Evolutionary conservation across 2,329 filamentous ascomycete species (phyloP).

Genomic region (Trichophyton benhamiae): DNA sequence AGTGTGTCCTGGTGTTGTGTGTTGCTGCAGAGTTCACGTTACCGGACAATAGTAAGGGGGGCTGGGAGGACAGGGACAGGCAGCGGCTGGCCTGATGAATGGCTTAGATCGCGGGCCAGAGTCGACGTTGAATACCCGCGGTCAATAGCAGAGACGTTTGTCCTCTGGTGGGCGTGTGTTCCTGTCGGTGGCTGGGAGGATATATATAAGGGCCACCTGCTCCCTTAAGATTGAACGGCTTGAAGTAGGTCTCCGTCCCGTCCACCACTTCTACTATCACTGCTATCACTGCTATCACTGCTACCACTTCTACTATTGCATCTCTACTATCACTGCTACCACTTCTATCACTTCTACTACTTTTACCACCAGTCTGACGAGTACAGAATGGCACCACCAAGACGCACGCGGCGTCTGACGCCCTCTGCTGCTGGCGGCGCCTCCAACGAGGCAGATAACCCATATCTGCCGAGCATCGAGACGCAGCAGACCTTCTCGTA

Average conservation of each 20-base stretch:
- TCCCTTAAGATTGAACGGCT: neutral
- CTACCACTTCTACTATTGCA: neutral
- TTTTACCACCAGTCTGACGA: neutral
- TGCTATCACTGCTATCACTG: neutral
- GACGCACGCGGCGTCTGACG: neutral
- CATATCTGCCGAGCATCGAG: slow-evolving; percentile 26
- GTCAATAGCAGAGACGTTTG: neutral
- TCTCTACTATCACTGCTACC: neutral
- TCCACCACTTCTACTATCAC: neutral
- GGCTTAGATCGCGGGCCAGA: neutral
- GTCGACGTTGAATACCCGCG: neutral
- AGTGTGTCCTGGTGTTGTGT: neutral
- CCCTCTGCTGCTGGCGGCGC: neutral
- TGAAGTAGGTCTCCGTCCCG: neutral
- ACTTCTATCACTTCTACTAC: neutral
- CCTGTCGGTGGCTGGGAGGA: neutral
- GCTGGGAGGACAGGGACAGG: neutral
- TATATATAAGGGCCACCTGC: neutral
- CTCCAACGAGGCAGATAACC: slow-evolving; percentile 16
- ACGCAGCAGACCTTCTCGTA: slow-evolving; percentile 31
- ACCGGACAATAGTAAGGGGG: neutral
- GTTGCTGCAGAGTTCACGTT: neutral
- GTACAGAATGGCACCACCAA: neutral
- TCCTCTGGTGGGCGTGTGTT: neutral
- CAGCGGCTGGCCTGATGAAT: neutral